Conservation (phyloP, 495 filamentous ascomycete species). For the Neurospora sp. region DNA sequence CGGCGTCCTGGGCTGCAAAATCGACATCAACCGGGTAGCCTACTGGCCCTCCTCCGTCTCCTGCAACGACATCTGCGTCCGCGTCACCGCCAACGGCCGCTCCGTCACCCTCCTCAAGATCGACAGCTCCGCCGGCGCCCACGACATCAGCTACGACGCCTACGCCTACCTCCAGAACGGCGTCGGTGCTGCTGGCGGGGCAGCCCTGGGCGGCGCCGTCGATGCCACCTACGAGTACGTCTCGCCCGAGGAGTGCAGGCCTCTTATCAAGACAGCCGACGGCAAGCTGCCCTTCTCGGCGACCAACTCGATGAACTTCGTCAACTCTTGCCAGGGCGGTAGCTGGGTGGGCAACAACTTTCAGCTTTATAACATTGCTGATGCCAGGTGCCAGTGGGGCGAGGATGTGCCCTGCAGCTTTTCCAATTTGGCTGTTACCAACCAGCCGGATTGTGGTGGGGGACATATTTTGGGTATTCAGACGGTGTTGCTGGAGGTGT, state of each 20-base stretch:
- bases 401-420: constrained; percentile 26
- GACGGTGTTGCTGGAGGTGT: not conserved
- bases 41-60: constrained; percentile 32
- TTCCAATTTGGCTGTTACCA: constrained; percentile 23
- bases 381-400: constrained; percentile 25
- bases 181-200: constrained; percentile 18
- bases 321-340: constrained; percentile 20
- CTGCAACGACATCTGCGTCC: constrained; percentile 35
- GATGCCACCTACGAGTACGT: constrained; percentile 20
- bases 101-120: constrained; percentile 31
- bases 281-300: constrained; percentile 29
- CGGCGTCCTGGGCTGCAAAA: constrained; percentile 37
- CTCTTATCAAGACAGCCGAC: constrained; percentile 15
- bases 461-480: not conserved
- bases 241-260: constrained; percentile 21
- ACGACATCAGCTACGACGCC: constrained; percentile 35
- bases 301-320: constrained; percentile 34
- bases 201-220: constrained; percentile 23
- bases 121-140: constrained; percentile 31
- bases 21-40: constrained; percentile 32
- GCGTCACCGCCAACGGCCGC: constrained; percentile 24
- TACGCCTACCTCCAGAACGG: constrained; percentile 34
- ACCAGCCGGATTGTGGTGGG: constrained; percentile 2
- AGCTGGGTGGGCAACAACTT: constrained; percentile 28
- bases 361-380: constrained; percentile 27